Percentiles rank a stretch among this genome's conserved stretches.
These are phyloP conservation scores for Cadophora sp. DNA, from an alignment of 2,329 filamentous ascomycete genomes.

Conservation along the genomic window DNA sequence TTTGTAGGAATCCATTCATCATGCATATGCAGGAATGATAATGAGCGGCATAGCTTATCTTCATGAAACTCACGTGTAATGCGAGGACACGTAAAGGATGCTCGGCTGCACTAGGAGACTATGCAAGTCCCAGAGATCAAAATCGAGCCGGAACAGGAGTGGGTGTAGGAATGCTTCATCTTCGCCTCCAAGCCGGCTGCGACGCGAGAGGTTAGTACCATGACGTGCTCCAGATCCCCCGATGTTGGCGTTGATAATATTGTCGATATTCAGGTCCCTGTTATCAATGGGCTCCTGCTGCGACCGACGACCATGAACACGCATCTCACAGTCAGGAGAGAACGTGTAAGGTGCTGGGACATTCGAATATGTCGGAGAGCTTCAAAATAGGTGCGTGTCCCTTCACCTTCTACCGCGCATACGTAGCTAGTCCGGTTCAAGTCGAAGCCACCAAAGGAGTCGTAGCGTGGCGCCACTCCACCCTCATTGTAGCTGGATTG, in stretches of 20 bases:
- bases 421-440: background rate
- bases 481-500: background rate
- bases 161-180: background rate
- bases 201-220: background rate
- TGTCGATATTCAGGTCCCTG: background rate
- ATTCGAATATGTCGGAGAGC: background rate
- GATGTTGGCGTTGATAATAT: background rate
- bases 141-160: background rate
- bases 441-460: background rate
- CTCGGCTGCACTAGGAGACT: background rate
- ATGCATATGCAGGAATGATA: background rate
- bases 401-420: background rate
- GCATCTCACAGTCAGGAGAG: background rate
- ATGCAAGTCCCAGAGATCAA: background rate
- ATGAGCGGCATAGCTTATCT: background rate
- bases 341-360: background rate
- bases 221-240: background rate
- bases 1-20: background rate
- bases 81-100: background rate
- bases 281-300: background rate
- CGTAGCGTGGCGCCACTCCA: background rate
- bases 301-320: background rate
- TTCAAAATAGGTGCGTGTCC: background rate
- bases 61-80: background rate
- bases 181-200: background rate